phyloP scores from a whole-genome alignment of 108 stramenopile genomes.

The Nannochloropsis gaditana region DNA sequence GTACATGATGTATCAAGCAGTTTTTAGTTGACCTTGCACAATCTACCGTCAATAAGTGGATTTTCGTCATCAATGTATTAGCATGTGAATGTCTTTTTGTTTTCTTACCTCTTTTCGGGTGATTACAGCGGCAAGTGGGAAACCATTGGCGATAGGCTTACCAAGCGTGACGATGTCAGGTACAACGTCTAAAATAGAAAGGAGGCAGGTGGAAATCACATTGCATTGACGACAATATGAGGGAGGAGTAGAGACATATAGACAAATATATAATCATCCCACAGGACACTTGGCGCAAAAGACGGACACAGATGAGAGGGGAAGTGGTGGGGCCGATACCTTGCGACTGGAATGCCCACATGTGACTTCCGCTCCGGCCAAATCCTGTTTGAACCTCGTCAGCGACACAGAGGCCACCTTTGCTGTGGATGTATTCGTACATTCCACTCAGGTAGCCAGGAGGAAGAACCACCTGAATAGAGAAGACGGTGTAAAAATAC shows the following conservation, averaged over 20 bases:
- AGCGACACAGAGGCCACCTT: constrained; percentile 84
- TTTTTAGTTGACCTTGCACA: too few relatives aligned
- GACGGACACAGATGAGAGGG: neutral
- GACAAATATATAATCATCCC: neutral
- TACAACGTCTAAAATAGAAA: constrained; percentile 43
- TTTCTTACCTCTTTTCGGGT: constrained; percentile 65
- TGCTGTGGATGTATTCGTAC: constrained; percentile 65
- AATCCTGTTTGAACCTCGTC: constrained; percentile 97
- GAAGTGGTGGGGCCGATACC: constrained; percentile 22
- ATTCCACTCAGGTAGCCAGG: constrained; percentile 63
- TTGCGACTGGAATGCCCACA: constrained; percentile 84
- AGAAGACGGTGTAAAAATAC: neutral
- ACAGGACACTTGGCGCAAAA: neutral
- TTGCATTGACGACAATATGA: too few relatives aligned
- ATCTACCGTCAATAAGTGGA: too few relatives aligned
- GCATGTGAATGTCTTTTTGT: constrained; percentile 20
- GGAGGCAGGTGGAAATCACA: neutral
- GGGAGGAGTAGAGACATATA: neutral
- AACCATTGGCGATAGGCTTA: constrained; percentile 94
- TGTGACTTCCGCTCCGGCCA: constrained; percentile 70
- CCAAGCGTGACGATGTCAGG: constrained; percentile 95
- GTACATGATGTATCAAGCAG: too few relatives aligned
- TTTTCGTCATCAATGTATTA: too few relatives aligned
- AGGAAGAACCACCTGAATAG: constrained; percentile 60
- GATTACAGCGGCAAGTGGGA: constrained; percentile 83